phyloP scores from a whole-genome alignment of 2,329 filamentous ascomycete species.

The Madurella mycetomatis region DNA sequence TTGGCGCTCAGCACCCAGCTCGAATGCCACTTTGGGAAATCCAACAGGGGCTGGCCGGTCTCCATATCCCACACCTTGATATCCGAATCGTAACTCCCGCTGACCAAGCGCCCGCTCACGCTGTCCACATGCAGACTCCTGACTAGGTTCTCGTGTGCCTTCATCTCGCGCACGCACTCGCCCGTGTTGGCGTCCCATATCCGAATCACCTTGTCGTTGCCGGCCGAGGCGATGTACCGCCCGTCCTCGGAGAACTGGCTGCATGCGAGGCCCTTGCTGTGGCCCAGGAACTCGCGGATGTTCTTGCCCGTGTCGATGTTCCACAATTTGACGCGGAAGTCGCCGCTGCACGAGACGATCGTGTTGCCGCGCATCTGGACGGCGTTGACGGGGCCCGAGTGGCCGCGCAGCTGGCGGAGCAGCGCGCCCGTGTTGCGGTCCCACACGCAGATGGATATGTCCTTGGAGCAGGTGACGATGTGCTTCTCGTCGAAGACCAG shows the following conservation, averaged over 20 bases:
- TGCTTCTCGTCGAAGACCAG: slow-evolving; percentile 87
- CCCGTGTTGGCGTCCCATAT: slow-evolving; percentile 94
- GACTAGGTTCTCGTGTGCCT: slow-evolving; percentile 80
- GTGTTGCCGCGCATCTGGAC: slow-evolving; percentile 92
- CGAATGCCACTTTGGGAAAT: slow-evolving; percentile 90
- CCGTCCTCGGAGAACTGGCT: slow-evolving; percentile 95
- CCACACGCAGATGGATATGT: slow-evolving; percentile 91
- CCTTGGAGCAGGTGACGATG: slow-evolving; percentile 96
- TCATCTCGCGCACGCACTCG: slow-evolving; percentile 73
- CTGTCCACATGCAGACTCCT: slow-evolving; percentile 88
- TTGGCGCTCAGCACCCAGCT: slow-evolving; percentile 97
- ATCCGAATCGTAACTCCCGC: slow-evolving; percentile 89
- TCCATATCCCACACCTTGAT: slow-evolving; percentile 92
- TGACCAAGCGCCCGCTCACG: slow-evolving; percentile 78
- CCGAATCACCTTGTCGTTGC: slow-evolving; percentile 92
- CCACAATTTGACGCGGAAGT: slow-evolving; percentile 92
- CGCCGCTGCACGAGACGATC: slow-evolving; percentile 88
- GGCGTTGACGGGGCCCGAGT: slow-evolving; percentile 90
- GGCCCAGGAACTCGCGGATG: slow-evolving; percentile 83
- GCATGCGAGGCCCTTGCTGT: slow-evolving; percentile 90
- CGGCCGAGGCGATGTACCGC: slow-evolving; percentile 87
- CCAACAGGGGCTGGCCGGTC: slow-evolving; percentile 70
- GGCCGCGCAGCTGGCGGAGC: slow-evolving; percentile 75
- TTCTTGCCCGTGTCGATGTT: slow-evolving; percentile 84
- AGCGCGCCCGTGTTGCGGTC: slow-evolving; percentile 73